Evolutionary conservation across 768 basidiomycete species (phyloP).

Genomic region (Baorangia bicolor): DNA sequence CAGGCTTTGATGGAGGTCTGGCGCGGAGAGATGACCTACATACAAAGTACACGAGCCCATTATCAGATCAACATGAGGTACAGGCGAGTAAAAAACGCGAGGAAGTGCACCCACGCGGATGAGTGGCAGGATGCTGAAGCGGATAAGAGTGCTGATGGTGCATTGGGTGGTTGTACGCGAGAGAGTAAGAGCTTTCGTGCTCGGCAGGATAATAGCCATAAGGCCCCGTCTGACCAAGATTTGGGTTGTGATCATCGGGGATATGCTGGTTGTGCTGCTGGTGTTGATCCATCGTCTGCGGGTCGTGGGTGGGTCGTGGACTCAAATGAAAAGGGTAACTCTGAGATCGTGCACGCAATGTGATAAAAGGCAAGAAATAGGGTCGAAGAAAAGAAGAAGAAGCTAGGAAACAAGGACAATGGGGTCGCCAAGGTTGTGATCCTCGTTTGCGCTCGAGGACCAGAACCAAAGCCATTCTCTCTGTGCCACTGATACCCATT

Average conservation of each 20-base stretch:
- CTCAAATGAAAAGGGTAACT: slow-evolving; percentile 36
- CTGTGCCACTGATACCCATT: slow-evolving; percentile 8
- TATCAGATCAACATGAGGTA: slow-evolving; percentile 69
- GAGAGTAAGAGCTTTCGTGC: slow-evolving; percentile 53
- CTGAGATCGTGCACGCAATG: slow-evolving; percentile 35
- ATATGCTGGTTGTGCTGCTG: slow-evolving; percentile 45
- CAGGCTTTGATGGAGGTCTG: slow-evolving; percentile 67
- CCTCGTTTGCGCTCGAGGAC: slow-evolving; percentile 31
- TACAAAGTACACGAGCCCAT: slow-evolving; percentile 48
- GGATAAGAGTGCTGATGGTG: slow-evolving; percentile 51
- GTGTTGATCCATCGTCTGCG: slow-evolving; percentile 44
- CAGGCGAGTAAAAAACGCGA: slow-evolving; percentile 40
- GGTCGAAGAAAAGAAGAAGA: slow-evolving; percentile 37
- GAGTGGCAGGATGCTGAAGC: slow-evolving; percentile 54
- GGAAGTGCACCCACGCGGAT: slow-evolving; percentile 69
- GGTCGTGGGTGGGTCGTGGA: slow-evolving; percentile 35
- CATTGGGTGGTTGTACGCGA: slow-evolving; percentile 51
- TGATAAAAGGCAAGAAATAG: slow-evolving; percentile 34
- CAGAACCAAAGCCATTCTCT: slow-evolving; percentile 21
- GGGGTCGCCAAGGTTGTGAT: slow-evolving; percentile 23
- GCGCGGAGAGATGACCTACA: slow-evolving; percentile 61
- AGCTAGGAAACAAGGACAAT: slow-evolving; percentile 33
- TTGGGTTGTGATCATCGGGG: slow-evolving; percentile 46
- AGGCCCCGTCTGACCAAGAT: slow-evolving; percentile 38
- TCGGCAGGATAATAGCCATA: slow-evolving; percentile 56